These are phyloP conservation scores for Tremellales sp. DNA, from an alignment of 1,284 basidiomycete genomes.

Conservation along the genomic window DNA sequence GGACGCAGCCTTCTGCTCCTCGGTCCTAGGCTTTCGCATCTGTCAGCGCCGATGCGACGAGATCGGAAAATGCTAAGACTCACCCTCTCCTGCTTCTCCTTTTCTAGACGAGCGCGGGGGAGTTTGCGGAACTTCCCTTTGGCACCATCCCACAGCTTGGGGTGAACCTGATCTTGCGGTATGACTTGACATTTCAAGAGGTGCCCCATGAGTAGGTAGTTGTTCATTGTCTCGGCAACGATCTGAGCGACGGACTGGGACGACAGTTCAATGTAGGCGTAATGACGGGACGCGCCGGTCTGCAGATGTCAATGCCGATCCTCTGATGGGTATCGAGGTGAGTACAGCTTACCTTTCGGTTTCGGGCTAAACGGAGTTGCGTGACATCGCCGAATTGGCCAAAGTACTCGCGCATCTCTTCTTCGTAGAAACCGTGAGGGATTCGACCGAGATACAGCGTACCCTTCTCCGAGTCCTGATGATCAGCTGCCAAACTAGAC, in stretches of 20 bases:
- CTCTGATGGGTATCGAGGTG: background rate
- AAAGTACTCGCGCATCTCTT: constrained; percentile 88
- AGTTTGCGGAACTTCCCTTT: constrained; percentile 83
- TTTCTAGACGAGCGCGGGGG: constrained; percentile 67
- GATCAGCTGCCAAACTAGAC: constrained; percentile 3
- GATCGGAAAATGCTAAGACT: constrained; percentile 11
- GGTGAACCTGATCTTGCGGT: constrained; percentile 82
- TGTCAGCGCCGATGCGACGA: constrained; percentile 1
- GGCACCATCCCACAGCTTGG: constrained; percentile 93
- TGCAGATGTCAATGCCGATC: constrained; percentile 37
- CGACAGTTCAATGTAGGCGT: constrained; percentile 93
- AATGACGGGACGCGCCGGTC: constrained; percentile 95
- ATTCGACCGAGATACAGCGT: constrained; percentile 86
- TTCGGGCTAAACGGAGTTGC: constrained; percentile 83
- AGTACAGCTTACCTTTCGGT: constrained; percentile 67
- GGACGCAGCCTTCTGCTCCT: constrained; percentile 64
- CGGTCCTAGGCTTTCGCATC: constrained; percentile 64
- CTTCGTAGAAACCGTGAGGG: constrained; percentile 96
- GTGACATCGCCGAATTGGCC: constrained; percentile 90
- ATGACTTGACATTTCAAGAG: constrained; percentile 68
- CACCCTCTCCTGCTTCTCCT: constrained; percentile 77
- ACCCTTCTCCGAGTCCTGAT: constrained; percentile 59
- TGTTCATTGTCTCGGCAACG: constrained; percentile 98
- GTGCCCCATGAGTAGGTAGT: constrained; percentile 92
- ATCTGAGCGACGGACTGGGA: constrained; percentile 86